Conservation (phyloP, 2,329 filamentous ascomycete species). For the Aspergillus brasiliensis region DNA sequence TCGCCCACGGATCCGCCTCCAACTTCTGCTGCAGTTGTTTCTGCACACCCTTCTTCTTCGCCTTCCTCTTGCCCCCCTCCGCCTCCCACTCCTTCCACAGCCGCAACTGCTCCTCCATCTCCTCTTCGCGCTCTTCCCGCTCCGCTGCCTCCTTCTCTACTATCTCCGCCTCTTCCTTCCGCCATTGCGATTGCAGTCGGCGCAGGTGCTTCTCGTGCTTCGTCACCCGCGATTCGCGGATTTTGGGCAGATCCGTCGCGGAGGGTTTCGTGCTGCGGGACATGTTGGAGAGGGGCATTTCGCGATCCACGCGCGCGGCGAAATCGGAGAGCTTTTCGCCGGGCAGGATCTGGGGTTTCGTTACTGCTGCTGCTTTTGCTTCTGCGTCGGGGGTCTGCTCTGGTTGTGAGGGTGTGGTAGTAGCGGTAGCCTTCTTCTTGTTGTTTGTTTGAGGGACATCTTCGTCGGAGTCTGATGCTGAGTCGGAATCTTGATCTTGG, state of each 20-base stretch:
- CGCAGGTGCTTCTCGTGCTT: slow-evolving; percentile 80
- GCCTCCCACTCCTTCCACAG: slow-evolving; percentile 65
- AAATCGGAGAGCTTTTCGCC: slow-evolving; percentile 85
- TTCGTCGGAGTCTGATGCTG: not conserved
- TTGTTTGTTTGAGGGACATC: slow-evolving; percentile 11
- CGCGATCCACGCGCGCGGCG: slow-evolving; percentile 77
- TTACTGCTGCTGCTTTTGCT: slow-evolving; percentile 3
- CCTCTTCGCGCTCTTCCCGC: slow-evolving; percentile 66
- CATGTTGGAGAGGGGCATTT: slow-evolving; percentile 74
- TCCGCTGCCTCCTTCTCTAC: slow-evolving; percentile 56
- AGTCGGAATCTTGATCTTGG: slow-evolving; percentile 18
- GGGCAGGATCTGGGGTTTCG: slow-evolving; percentile 69
- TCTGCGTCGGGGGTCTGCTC: slow-evolving; percentile 17
- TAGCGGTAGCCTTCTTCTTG: slow-evolving; percentile 30
- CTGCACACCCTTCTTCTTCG: slow-evolving; percentile 48
- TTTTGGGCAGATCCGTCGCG: slow-evolving; percentile 29
- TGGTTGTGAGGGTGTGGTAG: not conserved
- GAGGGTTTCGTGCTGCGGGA: slow-evolving; percentile 54
- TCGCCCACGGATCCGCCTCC: slow-evolving; percentile 76
- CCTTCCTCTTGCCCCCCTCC: slow-evolving; percentile 54
- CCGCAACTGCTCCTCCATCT: slow-evolving; percentile 64
- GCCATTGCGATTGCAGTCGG: slow-evolving; percentile 61
- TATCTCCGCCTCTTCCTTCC: slow-evolving; percentile 49
- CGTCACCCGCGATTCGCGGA: slow-evolving; percentile 64
- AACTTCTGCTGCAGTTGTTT: slow-evolving; percentile 48